Base-by-base conservation (phyloP, 805 yeast genomes). In the Wickerhamomyces ciferrii region DNA sequence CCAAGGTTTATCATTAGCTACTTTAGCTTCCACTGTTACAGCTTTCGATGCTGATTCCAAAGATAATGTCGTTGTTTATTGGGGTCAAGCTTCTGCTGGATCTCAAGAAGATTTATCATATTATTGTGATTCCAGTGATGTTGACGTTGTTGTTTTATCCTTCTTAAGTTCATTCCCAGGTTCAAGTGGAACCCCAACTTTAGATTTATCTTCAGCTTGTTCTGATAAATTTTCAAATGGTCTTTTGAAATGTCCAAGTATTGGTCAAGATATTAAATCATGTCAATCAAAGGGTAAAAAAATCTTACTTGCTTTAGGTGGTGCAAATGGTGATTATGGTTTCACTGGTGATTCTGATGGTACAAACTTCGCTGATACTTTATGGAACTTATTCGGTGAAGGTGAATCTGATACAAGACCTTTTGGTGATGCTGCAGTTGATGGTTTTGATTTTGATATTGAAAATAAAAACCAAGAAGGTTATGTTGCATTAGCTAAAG, bases 401-500 rank as follows among this genome's bases (percentile, higher is more conserved):
- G 89, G 87, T 31, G 53, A 77, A 6, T 55, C 71, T 37, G 71
- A 75, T 27, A 80, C 83, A 54, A 78, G 78, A 59, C 76, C 84
- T 53, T 88, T 89, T 61, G 56, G 89, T 75, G 79, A 75, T 53
- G 70, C 96, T 4, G 66, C 86, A 25, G 72, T 92, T 44, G 97
- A 92, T 65, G 98, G 98, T 18, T 91, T 91, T 60, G 98, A 92
- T 63, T 83, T 91, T 52, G 98, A 92, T 65, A 82, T 89, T 56
- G 98, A 92, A 67, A 76, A 78, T 65, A 72, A 74, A 53, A 60
- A 71, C 47, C 69, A 72, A 42, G 67, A 70, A 5, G 96, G 96
- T 21, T 85, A 84, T 59, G 79, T 79, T 43, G 80, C 86, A 24
- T 65, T 84, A 44, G 87, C 80, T 19, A 74, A 65, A 37, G 70